Conservation (phyloP, 345 rosid species). For the Linum usitatissimum region DNA sequence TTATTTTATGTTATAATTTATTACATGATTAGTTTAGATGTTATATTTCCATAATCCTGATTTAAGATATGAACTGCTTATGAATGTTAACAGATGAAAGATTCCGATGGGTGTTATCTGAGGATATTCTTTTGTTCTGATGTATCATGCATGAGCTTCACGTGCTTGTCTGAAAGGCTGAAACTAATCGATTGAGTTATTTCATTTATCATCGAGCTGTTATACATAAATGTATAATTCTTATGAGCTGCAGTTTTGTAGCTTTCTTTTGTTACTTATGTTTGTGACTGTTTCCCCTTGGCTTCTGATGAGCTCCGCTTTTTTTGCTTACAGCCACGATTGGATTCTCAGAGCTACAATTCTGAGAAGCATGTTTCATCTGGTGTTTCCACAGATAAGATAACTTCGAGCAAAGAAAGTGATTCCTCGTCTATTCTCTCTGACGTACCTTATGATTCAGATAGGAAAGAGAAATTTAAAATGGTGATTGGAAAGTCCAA, state of each 20-base stretch:
- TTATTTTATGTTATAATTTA: no score
- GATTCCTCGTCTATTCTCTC: slow-evolving; percentile 30
- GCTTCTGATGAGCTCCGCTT: slow-evolving; percentile 8
- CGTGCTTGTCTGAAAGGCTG: neutral
- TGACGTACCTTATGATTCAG: slow-evolving; percentile 52
- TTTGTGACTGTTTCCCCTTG: neutral
- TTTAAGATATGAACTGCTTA: neutral
- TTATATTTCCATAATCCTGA: neutral
- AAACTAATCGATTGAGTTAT: neutral
- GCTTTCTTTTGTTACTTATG: neutral
- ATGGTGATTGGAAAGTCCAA: slow-evolving; percentile 58
- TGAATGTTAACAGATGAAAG: neutral
- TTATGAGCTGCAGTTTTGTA: neutral
- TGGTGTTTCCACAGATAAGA: slow-evolving; percentile 33
- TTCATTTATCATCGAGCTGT: neutral
- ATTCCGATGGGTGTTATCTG: neutral
- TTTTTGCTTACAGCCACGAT: slow-evolving; percentile 39
- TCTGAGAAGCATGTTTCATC: slow-evolving; percentile 35
- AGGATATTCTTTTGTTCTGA: neutral
- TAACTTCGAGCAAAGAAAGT: slow-evolving; percentile 32
- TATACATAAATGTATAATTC: neutral
- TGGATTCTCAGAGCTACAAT: slow-evolving; percentile 26
- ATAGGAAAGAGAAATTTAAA: slow-evolving; percentile 69
- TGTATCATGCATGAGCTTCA: neutral
- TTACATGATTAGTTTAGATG: neutral